Evolutionary conservation across 2,329 filamentous ascomycete genomes (phyloP).

Genomic region (Aspergillus novoparasiticus): DNA sequence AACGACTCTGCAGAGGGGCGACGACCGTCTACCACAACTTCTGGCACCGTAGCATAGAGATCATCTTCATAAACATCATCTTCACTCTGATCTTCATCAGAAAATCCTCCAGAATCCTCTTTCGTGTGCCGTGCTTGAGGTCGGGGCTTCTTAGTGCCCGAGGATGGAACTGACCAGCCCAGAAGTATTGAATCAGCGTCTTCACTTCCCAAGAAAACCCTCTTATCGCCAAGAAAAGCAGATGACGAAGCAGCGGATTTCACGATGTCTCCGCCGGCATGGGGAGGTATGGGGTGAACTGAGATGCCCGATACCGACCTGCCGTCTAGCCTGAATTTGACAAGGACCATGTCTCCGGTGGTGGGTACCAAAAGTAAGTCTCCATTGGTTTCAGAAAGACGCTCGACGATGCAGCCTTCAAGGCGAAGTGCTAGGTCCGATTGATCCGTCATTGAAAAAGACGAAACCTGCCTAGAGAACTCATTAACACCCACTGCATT

Average conservation of each 20-base stretch:
- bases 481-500: conserved; percentile 92
- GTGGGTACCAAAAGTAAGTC: conserved; percentile 83
- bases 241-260: conserved; percentile 68
- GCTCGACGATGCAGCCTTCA: conserved; percentile 77
- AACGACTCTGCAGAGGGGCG: conserved; percentile 25
- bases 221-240: conserved; percentile 66
- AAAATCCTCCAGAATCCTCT: conserved; percentile 54
- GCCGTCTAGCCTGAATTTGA: conserved; percentile 86
- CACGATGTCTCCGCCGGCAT: conserved; percentile 66
- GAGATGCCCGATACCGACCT: conserved; percentile 85
- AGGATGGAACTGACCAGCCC: conserved; percentile 72
- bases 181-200: conserved; percentile 78
- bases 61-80: conserved; percentile 62
- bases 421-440: conserved; percentile 76
- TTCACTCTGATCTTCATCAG: conserved; percentile 61
- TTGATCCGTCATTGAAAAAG: conserved; percentile 85
- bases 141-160: conserved; percentile 62
- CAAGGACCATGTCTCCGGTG: conserved; percentile 71
- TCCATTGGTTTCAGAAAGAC: conserved; percentile 73
- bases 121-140: conserved; percentile 58
- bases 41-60: conserved; percentile 45
- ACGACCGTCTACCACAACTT: conserved; percentile 18
- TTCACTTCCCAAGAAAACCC: conserved; percentile 84
- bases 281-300: conserved; percentile 65
- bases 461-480: conserved; percentile 79